Conservation (phyloP, 169 alveolate species). For the Cryptosporidium xiaoi region DNA sequence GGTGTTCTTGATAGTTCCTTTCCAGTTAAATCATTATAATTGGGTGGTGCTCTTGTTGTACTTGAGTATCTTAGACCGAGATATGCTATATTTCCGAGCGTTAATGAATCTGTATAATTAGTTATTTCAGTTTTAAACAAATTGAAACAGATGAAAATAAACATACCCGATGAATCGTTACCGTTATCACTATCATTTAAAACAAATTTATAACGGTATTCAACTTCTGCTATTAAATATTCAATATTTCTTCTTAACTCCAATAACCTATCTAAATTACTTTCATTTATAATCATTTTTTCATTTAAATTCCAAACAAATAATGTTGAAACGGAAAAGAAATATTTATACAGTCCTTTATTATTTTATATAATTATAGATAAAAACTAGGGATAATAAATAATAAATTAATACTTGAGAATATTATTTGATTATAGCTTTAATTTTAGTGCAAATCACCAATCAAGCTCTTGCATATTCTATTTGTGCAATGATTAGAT, state of each 20-base stretch:
- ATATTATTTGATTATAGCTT: too few species aligned
- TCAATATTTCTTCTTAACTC: conserved; percentile 51
- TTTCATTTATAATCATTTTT: conserved; percentile 12
- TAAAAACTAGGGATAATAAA: too few species aligned
- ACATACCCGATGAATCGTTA: neutral
- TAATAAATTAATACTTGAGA: too few species aligned
- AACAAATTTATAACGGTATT: conserved; percentile 15
- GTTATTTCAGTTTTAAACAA: neutral
- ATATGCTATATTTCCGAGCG: conserved; percentile 50
- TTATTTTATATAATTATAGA: too few species aligned
- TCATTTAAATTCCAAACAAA: too few species aligned
- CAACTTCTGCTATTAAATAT: conserved; percentile 23
- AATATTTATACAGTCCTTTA: too few species aligned
- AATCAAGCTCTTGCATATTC: too few species aligned
- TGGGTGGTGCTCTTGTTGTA: conserved; percentile 72
- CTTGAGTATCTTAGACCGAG: conserved; percentile 47
- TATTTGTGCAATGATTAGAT: too few species aligned
- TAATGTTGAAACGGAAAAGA: too few species aligned
- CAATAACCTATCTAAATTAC: neutral
- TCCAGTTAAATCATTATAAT: conserved; percentile 64
- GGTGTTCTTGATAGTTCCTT: conserved; percentile 58
- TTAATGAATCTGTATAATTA: neutral
- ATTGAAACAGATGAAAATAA: neutral
- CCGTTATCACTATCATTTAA: conserved; percentile 1
- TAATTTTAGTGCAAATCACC: too few species aligned